These are phyloP conservation scores for Colletotrichum musicola DNA, from an alignment of 2,329 filamentous ascomycete species.

Conservation along the genomic window DNA sequence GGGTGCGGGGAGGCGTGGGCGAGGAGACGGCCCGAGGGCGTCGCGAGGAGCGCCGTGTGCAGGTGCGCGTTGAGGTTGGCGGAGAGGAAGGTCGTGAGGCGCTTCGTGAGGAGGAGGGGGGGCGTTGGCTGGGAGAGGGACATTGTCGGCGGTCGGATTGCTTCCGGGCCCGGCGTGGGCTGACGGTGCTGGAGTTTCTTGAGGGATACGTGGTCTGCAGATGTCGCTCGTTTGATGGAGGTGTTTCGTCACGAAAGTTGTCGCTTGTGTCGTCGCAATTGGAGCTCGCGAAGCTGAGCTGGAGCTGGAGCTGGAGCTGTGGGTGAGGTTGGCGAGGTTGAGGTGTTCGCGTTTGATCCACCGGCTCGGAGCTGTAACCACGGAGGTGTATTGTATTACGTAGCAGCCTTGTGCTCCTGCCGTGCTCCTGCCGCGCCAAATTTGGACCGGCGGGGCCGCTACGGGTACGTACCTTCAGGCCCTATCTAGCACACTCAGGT, in stretches of 20 bases:
- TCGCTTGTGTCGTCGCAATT: too few species aligned
- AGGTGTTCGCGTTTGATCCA: background rate
- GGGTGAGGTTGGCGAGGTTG: background rate
- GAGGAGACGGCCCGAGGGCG: constrained; percentile 72
- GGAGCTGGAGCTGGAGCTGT: background rate
- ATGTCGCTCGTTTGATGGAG: background rate
- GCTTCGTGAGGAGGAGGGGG: constrained; percentile 74
- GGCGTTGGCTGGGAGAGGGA: constrained; percentile 58
- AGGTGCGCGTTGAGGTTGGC: constrained; percentile 69
- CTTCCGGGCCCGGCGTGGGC: background rate
- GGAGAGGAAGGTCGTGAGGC: constrained; percentile 72
- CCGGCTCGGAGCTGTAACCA: background rate
- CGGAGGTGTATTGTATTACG: too few species aligned
- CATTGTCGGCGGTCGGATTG: constrained; percentile 44
- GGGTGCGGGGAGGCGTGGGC: constrained; percentile 67
- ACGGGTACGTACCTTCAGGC: background rate
- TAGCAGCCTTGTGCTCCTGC: background rate
- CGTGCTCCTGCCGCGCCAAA: too few species aligned
- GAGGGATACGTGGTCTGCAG: background rate
- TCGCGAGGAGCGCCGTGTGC: constrained; percentile 71
- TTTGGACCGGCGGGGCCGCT: background rate
- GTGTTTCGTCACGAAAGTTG: background rate
- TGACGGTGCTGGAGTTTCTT: background rate
- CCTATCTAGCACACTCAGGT: background rate
- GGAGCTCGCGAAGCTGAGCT: background rate